Percentiles rank a stretch among this genome's conserved stretches.
Evolutionary conservation across 768 basidiomycete species (phyloP).

Genomic region (Tricholoma furcatifolium): DNA sequence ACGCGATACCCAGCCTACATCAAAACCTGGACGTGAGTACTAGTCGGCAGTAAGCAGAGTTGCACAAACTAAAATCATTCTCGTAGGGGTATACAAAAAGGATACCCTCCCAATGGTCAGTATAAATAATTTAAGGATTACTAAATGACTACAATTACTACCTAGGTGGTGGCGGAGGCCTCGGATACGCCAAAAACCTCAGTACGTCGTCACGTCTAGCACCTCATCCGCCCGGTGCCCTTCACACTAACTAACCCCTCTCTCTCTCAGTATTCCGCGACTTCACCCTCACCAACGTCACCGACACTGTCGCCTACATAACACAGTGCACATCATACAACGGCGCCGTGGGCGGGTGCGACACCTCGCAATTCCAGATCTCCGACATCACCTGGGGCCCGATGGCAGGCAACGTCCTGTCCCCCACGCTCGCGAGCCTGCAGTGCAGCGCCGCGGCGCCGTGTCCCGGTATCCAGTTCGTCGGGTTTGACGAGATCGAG

Average conservation of each 20-base stretch:
- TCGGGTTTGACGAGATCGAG: constrained; percentile 19
- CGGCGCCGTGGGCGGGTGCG: constrained; percentile 31
- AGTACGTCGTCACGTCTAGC: constrained; percentile 11
- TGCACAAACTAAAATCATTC: not conserved
- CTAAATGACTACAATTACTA: not conserved
- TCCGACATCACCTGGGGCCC: constrained; percentile 31
- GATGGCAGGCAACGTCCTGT: constrained; percentile 22
- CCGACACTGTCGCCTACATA: constrained; percentile 19
- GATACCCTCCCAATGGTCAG: constrained; percentile 32
- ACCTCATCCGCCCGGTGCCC: not conserved
- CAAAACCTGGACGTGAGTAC: not conserved
- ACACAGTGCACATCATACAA: constrained; percentile 32
- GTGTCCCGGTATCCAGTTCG: constrained; percentile 23
- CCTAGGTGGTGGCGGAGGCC: constrained; percentile 30
- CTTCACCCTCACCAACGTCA: constrained; percentile 22
- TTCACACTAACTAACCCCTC: not conserved
- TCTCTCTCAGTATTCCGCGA: constrained; percentile 22
- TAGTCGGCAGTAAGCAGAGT: not conserved
- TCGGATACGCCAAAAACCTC: constrained; percentile 29
- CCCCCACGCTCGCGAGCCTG: constrained; percentile 22
- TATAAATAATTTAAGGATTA: not conserved
- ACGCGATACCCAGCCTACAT: too few relatives aligned
- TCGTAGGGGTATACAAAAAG: constrained; percentile 23
- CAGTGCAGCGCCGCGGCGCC: constrained; percentile 33
- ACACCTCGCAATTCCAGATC: constrained; percentile 32